phyloP scores from a whole-genome alignment of 176 grass and related monocot genomes.

The Otatea glauca region DNA sequence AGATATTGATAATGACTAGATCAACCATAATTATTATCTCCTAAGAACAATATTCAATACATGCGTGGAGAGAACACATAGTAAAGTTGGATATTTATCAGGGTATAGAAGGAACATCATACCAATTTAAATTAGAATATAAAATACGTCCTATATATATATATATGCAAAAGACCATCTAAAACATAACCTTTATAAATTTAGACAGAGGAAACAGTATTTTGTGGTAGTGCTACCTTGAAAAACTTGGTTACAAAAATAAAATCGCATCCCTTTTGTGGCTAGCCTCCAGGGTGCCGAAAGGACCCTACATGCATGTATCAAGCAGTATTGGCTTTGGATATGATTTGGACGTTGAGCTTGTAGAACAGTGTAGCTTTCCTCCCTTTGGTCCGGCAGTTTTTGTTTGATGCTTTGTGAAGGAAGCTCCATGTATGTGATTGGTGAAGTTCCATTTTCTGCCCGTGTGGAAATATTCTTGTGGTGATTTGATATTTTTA shows the following conservation, averaged over 20 bases:
- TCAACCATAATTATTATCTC: too few species aligned
- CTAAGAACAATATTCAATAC: too few species aligned
- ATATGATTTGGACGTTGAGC: slow-evolving; percentile 4
- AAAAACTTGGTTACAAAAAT: not conserved
- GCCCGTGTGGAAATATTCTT: too few species aligned
- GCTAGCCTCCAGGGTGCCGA: not conserved
- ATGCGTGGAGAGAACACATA: too few species aligned
- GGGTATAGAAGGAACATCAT: too few species aligned
- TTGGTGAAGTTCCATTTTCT: not conserved
- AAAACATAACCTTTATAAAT: too few species aligned
- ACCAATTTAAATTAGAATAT: too few species aligned
- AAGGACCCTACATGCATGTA: not conserved
- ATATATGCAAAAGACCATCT: too few species aligned
- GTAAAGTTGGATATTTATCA: too few species aligned
- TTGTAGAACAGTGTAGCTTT: slow-evolving; percentile 4
- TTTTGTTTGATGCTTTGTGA: not conserved
- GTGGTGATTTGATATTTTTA: not conserved
- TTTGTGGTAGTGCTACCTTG: not conserved
- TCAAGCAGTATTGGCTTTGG: not conserved
- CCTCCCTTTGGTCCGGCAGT: slow-evolving; percentile 27
- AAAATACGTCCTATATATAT: too few species aligned
- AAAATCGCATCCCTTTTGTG: not conserved
- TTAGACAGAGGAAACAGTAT: too few species aligned
- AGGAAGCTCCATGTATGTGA: not conserved
- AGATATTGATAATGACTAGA: too few species aligned